Evolutionary conservation across 2,329 filamentous ascomycete genomes (phyloP).

Genomic region (Diaporthe aspalathi): DNA sequence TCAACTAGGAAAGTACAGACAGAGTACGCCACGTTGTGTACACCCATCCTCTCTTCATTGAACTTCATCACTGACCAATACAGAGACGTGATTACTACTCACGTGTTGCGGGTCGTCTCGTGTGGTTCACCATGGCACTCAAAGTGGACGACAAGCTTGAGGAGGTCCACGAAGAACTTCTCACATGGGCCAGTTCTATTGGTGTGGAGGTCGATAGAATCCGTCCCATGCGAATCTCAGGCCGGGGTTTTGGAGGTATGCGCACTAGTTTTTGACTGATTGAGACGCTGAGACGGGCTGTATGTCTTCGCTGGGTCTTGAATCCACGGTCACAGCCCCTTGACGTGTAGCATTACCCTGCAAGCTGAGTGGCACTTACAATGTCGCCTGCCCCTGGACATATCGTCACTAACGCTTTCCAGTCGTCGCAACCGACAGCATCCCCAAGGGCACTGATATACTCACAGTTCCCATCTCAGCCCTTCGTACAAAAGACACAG

Average conservation of each 20-base stretch:
- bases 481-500: slow-evolving; percentile 73
- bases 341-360: neutral
- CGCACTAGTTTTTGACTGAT: neutral
- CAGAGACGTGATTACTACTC: neutral
- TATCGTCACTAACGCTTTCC: neutral
- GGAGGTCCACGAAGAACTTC: slow-evolving; percentile 61
- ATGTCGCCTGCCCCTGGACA: neutral
- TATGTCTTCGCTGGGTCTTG: neutral
- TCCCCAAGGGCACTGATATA: slow-evolving; percentile 46
- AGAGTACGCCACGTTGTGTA: neutral
- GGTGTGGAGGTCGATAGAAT: slow-evolving; percentile 78
- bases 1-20: neutral
- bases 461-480: slow-evolving; percentile 65
- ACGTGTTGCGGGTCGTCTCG: too few species aligned
- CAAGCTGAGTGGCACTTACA: too few species aligned
- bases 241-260: slow-evolving; percentile 74
- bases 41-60: neutral
- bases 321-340: too few species aligned
- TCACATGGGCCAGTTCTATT: slow-evolving; percentile 73
- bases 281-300: neutral
- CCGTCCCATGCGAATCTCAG: slow-evolving; percentile 73
- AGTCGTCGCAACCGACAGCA: slow-evolving; percentile 25
- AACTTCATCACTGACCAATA: neutral
- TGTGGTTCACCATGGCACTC: neutral
- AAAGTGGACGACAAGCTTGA: slow-evolving; percentile 37